A percentile compares a stretch with the other conserved stretches of the same genome.
These are phyloP conservation scores for Tylopilus felleus DNA, from an alignment of 768 basidiomycete species.

Conservation along the genomic window DNA sequence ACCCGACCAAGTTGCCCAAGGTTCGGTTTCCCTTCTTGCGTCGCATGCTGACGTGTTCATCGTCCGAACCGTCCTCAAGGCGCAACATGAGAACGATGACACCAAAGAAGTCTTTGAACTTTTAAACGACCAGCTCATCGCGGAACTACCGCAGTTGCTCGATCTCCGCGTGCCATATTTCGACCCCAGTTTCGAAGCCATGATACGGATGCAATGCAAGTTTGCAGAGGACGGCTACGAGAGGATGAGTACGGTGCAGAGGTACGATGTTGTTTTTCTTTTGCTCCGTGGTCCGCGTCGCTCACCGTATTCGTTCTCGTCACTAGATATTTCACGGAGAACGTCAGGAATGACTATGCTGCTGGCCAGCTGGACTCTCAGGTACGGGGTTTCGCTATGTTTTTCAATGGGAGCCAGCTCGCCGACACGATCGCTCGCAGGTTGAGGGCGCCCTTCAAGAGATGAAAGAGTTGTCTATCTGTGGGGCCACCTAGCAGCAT, in stretches of 20 bases:
- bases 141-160: constrained; percentile 86
- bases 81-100: constrained; percentile 95
- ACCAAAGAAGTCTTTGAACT: constrained; percentile 91
- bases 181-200: constrained; percentile 97
- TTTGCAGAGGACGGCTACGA: constrained; percentile 99
- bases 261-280: constrained; percentile 40
- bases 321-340: constrained; percentile 83
- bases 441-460: constrained; percentile 97
- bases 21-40: constrained; percentile 34
- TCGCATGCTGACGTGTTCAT: background rate
- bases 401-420: background rate
- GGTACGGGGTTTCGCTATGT: constrained; percentile 37
- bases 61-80: constrained; percentile 34
- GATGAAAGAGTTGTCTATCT: constrained; percentile 95
- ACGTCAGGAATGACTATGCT: constrained; percentile 93
- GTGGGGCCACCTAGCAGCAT: constrained; percentile 52
- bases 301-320: background rate
- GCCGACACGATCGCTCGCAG: constrained; percentile 33
- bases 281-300: background rate
- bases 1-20: constrained; percentile 85
- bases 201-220: constrained; percentile 97
- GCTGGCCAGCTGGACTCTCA: constrained; percentile 95
- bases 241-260: constrained; percentile 90
- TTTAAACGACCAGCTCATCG: constrained; percentile 88
- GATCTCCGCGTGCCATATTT: constrained; percentile 97